A percentile compares a stretch with the other conserved stretches of the same genome.
phyloP scores from a whole-genome alignment of 2,329 filamentous ascomycete genomes.

The Colletotrichum incanum region DNA sequence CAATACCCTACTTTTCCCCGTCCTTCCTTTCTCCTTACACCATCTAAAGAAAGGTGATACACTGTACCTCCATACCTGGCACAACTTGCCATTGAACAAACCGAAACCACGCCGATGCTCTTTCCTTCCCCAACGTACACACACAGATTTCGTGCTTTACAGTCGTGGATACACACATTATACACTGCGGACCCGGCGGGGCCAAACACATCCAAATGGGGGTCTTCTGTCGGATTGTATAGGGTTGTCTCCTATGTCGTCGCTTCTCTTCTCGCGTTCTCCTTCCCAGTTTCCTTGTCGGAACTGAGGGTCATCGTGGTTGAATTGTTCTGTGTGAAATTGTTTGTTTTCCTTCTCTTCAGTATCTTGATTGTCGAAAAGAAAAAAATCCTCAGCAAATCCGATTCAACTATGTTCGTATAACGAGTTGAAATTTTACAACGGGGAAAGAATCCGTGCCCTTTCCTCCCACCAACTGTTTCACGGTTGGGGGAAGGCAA shows the following conservation, averaged over 20 bases:
- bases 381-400: conserved; percentile 41
- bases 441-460: conserved; percentile 31
- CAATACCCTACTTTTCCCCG: conserved; percentile 36
- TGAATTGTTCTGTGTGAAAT: conserved; percentile 9
- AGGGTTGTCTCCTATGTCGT: conserved; percentile 9
- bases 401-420: conserved; percentile 37
- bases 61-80: conserved; percentile 10
- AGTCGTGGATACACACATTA: conserved; percentile 34
- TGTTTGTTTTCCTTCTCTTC: conserved; percentile 36
- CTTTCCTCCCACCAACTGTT: conserved; percentile 17
- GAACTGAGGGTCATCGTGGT: background rate
- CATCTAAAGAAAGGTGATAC: conserved; percentile 36
- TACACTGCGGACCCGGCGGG: conserved; percentile 27
- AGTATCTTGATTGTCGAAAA: conserved; percentile 41
- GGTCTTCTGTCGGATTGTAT: conserved; percentile 11
- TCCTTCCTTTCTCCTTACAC: conserved; percentile 41
- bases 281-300: conserved; percentile 11
- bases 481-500: conserved; percentile 10
- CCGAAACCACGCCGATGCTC: background rate
- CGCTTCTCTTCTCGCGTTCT: conserved; percentile 10
- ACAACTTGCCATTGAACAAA: conserved; percentile 17
- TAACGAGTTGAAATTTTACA: conserved; percentile 11
- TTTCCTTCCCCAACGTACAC: conserved; percentile 4
- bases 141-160: conserved; percentile 24
- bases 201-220: conserved; percentile 16